Conservation (phyloP, 2,329 filamentous ascomycete genomes). For the Didymella segeticola region DNA sequence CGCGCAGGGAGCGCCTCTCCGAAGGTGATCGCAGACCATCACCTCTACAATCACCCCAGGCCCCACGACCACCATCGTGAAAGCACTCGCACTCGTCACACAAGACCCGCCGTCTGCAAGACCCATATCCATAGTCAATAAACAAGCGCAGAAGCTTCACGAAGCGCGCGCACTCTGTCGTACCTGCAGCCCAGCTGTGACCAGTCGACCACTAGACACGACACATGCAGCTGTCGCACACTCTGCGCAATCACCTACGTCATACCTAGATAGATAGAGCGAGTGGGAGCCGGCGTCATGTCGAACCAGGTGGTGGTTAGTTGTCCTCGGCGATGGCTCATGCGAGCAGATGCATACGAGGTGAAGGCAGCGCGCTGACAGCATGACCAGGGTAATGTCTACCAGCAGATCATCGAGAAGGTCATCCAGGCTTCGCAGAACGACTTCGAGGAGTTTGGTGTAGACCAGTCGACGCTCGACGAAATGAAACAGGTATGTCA, state of each 20-base stretch:
- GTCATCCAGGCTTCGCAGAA: constrained; percentile 70
- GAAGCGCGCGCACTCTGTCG: constrained; percentile 31
- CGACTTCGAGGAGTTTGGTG: constrained; percentile 96
- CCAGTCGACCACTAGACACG: constrained; percentile 26
- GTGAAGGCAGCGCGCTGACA: constrained; percentile 38
- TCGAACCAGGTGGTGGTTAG: constrained; percentile 50
- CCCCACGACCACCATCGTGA: constrained; percentile 42
- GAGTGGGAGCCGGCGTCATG: constrained; percentile 34
- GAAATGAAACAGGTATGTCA: constrained; percentile 84
- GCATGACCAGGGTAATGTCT: constrained; percentile 70
- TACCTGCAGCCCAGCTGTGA: constrained; percentile 38
- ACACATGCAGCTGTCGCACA: constrained; percentile 31
- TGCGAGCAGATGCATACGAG: constrained; percentile 23
- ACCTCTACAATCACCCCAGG: constrained; percentile 35
- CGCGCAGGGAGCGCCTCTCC: constrained; percentile 12
- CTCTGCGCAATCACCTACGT: constrained; percentile 21
- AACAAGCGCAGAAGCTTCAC: constrained; percentile 33
- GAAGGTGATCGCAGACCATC: constrained; percentile 10
- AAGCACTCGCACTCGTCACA: constrained; percentile 40
- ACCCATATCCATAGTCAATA: constrained; percentile 31
- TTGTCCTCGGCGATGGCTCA: constrained; percentile 31
- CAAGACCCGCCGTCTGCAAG: constrained; percentile 36
- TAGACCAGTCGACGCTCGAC: constrained; percentile 84
- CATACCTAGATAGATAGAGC: constrained; percentile 27
- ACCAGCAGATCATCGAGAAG: constrained; percentile 88